These are phyloP conservation scores for Colletotrichum incanum DNA, from an alignment of 2,329 filamentous ascomycete genomes.

Conservation along the genomic window DNA sequence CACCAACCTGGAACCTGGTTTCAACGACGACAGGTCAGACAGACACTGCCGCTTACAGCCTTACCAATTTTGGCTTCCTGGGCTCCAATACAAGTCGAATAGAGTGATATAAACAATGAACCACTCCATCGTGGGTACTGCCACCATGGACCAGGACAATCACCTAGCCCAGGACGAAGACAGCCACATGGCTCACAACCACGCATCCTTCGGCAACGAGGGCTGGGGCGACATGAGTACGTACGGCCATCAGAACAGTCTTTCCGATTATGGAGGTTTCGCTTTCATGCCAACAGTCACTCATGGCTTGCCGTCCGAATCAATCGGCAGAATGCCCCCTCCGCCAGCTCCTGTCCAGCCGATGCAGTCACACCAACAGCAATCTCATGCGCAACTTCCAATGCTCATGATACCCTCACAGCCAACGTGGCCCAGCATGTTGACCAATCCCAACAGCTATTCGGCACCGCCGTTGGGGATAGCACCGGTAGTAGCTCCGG, in stretches of 20 bases:
- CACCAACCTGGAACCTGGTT: conserved; percentile 35
- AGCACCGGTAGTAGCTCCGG: conserved; percentile 68
- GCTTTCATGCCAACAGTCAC: conserved; percentile 70
- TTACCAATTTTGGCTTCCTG: conserved; percentile 17
- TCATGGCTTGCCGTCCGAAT: conserved; percentile 65
- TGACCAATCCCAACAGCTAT: conserved; percentile 80
- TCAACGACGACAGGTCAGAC: conserved; percentile 29
- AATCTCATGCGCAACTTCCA: conserved; percentile 69
- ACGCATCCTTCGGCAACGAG: conserved; percentile 59
- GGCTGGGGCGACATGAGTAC: conserved; percentile 71
- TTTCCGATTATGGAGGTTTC: conserved; percentile 77
- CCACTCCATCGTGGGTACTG: conserved; percentile 61
- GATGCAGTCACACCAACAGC: conserved; percentile 53
- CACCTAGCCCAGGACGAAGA: conserved; percentile 60
- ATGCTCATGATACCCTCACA: conserved; percentile 81
- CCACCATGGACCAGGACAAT: conserved; percentile 63
- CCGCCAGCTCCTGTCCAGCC: conserved; percentile 68
- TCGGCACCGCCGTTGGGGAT: conserved; percentile 73
- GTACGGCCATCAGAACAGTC: conserved; percentile 76
- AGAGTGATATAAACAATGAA: conserved; percentile 56
- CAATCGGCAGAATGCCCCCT: conserved; percentile 69
- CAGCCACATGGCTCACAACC: conserved; percentile 52
- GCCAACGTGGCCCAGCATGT: conserved; percentile 84
- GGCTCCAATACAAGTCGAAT: conserved; percentile 6
- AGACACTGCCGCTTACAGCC: conserved; percentile 13